Evolutionary conservation across 805 yeast species (phyloP).

Genomic region (Metschnikowia henanensis): DNA sequence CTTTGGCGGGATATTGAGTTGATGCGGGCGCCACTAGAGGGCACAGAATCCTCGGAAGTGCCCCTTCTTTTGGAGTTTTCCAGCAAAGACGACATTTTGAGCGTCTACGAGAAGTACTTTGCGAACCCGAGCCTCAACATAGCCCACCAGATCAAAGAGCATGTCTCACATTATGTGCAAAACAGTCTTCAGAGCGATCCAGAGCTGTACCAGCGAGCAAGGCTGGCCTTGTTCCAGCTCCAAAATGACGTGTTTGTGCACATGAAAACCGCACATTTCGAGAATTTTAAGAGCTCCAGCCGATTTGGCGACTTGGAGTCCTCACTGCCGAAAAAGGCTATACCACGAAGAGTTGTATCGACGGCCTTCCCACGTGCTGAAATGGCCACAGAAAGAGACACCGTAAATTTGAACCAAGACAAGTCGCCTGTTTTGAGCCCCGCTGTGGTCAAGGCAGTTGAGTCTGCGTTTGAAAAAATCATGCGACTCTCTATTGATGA

Average conservation of each 20-base stretch:
- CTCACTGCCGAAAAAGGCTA: conserved; percentile 1
- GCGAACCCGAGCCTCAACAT: conserved; percentile 13
- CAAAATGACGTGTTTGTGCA: conserved; percentile 54
- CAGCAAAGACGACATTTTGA: conserved; percentile 52
- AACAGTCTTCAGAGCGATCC: conserved; percentile 8
- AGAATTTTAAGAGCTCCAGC: conserved; percentile 59
- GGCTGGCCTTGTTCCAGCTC: conserved; percentile 56
- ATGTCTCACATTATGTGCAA: conserved; percentile 11
- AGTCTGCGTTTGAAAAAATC: conserved; percentile 64
- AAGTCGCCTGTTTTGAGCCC: conserved; percentile 32
- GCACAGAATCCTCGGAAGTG: conserved; percentile 29
- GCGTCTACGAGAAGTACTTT: conserved; percentile 48
- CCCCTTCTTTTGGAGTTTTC: conserved; percentile 42
- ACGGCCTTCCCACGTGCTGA: conserved; percentile 6
- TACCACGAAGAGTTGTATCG: conserved; percentile 6
- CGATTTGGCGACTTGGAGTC: conserved; percentile 16
- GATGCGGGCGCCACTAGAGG: conserved; percentile 73
- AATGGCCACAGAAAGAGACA: no score
- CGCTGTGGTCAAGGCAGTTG: conserved; percentile 58
- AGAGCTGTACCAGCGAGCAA: conserved; percentile 48
- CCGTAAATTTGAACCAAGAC: no score
- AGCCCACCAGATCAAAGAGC: neutral
- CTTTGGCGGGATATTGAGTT: conserved; percentile 69
- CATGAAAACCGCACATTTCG: conserved; percentile 53
- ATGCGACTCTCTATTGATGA: conserved; percentile 31